Conservation (phyloP, 2,329 filamentous ascomycete genomes). For the Ceratocystis destructans region DNA sequence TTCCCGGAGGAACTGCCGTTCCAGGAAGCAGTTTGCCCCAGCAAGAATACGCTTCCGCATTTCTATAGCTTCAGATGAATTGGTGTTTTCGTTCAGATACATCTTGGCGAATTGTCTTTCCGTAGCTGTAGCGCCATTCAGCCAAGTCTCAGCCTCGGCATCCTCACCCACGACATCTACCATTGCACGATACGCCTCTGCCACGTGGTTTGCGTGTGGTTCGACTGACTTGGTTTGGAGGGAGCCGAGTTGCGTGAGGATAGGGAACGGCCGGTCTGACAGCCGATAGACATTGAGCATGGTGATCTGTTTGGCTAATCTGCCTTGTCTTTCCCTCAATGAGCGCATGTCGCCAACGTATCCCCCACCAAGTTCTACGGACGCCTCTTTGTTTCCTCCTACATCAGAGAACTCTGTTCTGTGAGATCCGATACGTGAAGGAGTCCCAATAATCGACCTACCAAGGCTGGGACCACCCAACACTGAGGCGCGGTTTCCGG, state of each 20-base stretch:
- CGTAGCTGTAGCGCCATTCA: slow-evolving; percentile 50
- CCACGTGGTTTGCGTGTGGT: slow-evolving; percentile 57
- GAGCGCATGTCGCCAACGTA: slow-evolving; percentile 58
- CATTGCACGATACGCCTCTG: slow-evolving; percentile 71
- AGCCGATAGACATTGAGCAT: slow-evolving; percentile 61
- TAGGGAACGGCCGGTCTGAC: slow-evolving; percentile 51
- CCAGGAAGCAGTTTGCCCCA: slow-evolving; percentile 66
- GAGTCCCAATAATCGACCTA: slow-evolving; percentile 75
- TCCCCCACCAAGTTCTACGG: slow-evolving; percentile 29
- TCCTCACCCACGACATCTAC: slow-evolving; percentile 66
- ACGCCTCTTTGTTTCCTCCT: slow-evolving; percentile 38
- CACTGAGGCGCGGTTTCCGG: slow-evolving; percentile 34
- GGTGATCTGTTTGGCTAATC: slow-evolving; percentile 66
- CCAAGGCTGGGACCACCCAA: slow-evolving; percentile 53
- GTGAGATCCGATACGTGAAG: slow-evolving; percentile 53
- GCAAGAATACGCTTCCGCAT: slow-evolving; percentile 68
- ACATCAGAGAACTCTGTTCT: slow-evolving; percentile 55
- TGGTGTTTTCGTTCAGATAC: slow-evolving; percentile 62
- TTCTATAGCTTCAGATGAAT: slow-evolving; percentile 47
- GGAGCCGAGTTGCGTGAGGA: slow-evolving; percentile 61
- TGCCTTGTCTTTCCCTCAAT: slow-evolving; percentile 69
- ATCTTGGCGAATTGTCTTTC: slow-evolving; percentile 63
- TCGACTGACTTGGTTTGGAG: slow-evolving; percentile 59
- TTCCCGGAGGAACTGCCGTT: slow-evolving; percentile 65
- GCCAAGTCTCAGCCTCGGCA: slow-evolving; percentile 41